Evolutionary conservation across 2,329 filamentous ascomycete genomes (phyloP), one percentile per base, ranked within the genome.

Genomic region (Aspergillus neotritici): DNA sequence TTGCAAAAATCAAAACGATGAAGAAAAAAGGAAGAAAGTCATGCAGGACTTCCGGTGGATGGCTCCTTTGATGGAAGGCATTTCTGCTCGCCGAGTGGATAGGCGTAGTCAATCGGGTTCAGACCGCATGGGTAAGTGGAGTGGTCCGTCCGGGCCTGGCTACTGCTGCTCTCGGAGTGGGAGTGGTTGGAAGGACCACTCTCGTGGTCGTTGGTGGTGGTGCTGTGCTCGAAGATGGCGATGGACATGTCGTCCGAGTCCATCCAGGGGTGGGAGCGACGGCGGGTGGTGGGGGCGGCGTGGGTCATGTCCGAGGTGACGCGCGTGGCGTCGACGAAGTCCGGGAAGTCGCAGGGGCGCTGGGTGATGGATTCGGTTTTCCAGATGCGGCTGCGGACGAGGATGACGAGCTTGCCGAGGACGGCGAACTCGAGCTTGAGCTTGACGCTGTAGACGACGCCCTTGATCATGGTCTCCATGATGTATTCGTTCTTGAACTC

Each of bases 361-460:
- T 40, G 40, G 34, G 13, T 54, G 40, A 59, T 57, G 10, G 61
- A 61, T n/a, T 66, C 63, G 5, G 62, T 48, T 42, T 66, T 66
- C 64, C 64, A 67, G 44, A 60, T 53, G 34, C 67, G 65, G 15
- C 57, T 55, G 44, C 60, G 62, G 31, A 70, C 69, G 32, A 72
- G 57, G 34, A 65, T 59, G 38, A 73, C 63, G 15, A 72, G 55
- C 56, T 71, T 68, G 16, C 68, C 67, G 5, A 74, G 62, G 17
- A 73, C 70, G 14, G 71, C 71, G 49, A 73, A 73, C 51, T 74
- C 71, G n/a, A 74, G 66, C 46, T 74, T 74, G 37, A 74, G 53
- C 51, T 74, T 74, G 60, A 74, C 63, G 53, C 70, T 72, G 57
- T 73, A 73, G 39, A 74, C 60, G 35, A 66, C 63, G 21, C 68